Evolutionary conservation across 768 basidiomycete species (phyloP), one percentile per base, ranked within the genome.

Genomic region (Leccinum subtestaceum): DNA sequence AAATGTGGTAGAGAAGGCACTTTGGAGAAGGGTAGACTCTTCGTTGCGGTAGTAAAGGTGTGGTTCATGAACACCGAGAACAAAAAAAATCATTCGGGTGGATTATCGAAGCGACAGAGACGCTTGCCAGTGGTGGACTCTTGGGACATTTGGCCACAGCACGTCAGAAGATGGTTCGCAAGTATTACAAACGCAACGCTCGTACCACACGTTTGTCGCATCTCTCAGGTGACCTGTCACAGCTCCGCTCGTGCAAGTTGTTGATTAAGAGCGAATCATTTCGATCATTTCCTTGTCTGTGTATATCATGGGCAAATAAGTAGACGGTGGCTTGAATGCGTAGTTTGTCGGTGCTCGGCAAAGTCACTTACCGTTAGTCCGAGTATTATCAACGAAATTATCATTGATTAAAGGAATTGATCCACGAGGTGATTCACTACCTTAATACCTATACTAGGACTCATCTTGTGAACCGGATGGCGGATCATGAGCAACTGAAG

Each of bases 371-470:
- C 64, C 64, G 60, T 45, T 53, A 25, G 59, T 57, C 50, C 23
- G 56, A 62, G 57, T 49, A 52, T 47, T 58, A 57, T 64, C 65
- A 19, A 56, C 54, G 17, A 50, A 40, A 63, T 61, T 52, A 65
- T 53, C 59, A 65, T 65, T 52, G 60, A 63, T 67, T 58, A 52
- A 59, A 55, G 55, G 43, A 43, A 51, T 38, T 67, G 63, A 70
- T 69, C 7, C 68, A 69, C 65, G 68, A 69, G 68, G 68, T 67
- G 55, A 55, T 51, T 55, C 57, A 58, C 67, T 59, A 56, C 61
- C 52, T 49, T 53, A 67, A 59, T 52, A 52, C 47, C 52, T 53
- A 36, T 52, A 52, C 47, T 54, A 55, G 38, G 55, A 25, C 31
- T 52, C 43, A 45, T 61, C 50, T 45, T 59, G 52, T 50, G 63